Evolutionary conservation across 148 eudicot genomes (phyloP), one percentile per base, ranked within the genome.

Genomic region (Amaranthus palmeri): DNA sequence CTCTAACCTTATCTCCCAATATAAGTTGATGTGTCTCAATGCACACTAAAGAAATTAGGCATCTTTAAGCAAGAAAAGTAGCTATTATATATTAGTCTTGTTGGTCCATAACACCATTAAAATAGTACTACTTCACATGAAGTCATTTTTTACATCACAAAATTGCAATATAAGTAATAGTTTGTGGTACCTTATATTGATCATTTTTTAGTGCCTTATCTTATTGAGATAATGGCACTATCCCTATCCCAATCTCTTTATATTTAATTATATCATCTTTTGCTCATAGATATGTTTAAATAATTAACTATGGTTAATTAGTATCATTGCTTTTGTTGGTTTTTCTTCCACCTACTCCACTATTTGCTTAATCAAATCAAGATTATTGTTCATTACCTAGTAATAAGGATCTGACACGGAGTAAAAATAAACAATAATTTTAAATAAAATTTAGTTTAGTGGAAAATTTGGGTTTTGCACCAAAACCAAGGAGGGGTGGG

Each of bases 131-230:
- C 10, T 46, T 48, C 11, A 15, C 25, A 49, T 57, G 51, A 54
- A 67, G 12, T 57, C 72, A 57, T 65, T 40, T 43, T 66, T 13
- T 54, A 4, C 9, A 42, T 54, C 48, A 13, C n/a, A 6, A 67
- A 56, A 67, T 13, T 58, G 53, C 53, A 56, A 65, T 4, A 17
- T 61, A 42, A 58, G 41, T 40, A 61, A 41, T 7, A 25, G 1
- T 25, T 25, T 40, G 46, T 61, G n/a, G 46, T 45, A 63, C 67
- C 67, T 43, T 49, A 15, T 45, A 52, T 57, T 61, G 8, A 59
- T 61, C 52, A 51, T 73, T 66, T 67, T 49, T 36, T 63, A 67
- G 69, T 68, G 77, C 48, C 76, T 69, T 78, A 55, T 68, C 77
- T 53, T 40, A 43, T 68, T 44, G 64, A 73, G 53, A 54, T 61